Evolutionary conservation across 352 stramenopile genomes (phyloP).

Genomic region (Globisporangium barbulae): DNA sequence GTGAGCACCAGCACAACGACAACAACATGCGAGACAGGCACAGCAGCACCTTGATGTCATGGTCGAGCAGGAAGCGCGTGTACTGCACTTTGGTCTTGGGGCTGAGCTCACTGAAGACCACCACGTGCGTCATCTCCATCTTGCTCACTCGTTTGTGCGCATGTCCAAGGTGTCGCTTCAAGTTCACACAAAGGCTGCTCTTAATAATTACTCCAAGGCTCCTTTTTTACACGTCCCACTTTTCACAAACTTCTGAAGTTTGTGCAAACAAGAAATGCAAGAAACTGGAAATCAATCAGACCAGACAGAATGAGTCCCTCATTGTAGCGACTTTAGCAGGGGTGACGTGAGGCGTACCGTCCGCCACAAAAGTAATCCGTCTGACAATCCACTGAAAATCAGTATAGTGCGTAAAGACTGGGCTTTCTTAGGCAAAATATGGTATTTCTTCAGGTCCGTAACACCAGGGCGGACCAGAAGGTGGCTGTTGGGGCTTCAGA

Average conservation of each 20-base stretch:
- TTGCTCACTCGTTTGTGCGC: constrained; percentile 1
- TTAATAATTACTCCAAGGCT: too few species aligned
- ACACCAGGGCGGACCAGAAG: neutral
- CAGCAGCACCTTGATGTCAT: constrained; percentile 48
- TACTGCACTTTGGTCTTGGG: constrained; percentile 56
- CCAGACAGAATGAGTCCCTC: neutral
- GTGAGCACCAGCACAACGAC: neutral
- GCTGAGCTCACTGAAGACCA: constrained; percentile 67
- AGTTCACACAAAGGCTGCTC: neutral
- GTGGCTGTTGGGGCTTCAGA: neutral
- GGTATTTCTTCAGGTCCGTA: too few species aligned
- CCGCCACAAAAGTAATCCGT: too few species aligned
- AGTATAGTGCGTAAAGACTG: too few species aligned
- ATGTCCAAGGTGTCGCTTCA: neutral
- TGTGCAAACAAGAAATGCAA: constrained; percentile 11
- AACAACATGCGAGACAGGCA: too few species aligned
- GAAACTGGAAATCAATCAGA: neutral
- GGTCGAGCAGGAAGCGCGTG: constrained; percentile 65
- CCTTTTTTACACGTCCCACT: too few species aligned
- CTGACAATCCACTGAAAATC: too few species aligned
- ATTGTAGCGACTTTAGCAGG: neutral
- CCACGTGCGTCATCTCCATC: constrained; percentile 29
- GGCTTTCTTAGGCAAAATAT: too few species aligned
- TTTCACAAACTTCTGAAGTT: constrained; percentile 11
- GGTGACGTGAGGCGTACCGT: too few species aligned